Conservation (phyloP, 495 filamentous ascomycete genomes). For the Hypoxylon fragiforme region DNA sequence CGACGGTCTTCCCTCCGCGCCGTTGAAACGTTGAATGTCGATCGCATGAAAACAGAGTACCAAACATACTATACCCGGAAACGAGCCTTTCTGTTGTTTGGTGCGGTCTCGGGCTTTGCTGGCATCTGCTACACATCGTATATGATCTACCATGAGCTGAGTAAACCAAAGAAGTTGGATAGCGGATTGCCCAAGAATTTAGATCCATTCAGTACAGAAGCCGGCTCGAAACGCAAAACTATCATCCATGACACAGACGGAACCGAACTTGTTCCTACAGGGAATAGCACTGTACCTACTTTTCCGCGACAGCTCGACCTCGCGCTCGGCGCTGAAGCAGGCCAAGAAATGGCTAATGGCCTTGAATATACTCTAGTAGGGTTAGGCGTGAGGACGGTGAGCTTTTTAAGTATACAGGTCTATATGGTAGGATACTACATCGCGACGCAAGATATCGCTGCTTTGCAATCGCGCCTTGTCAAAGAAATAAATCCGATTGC, state of each 20-base stretch:
- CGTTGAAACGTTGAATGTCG: conserved; percentile 53
- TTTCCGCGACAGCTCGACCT: conserved; percentile 77
- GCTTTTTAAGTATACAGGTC: conserved; percentile 86
- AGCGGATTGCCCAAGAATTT: conserved; percentile 45
- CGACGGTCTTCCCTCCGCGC: too few species aligned
- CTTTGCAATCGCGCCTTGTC: conserved; percentile 49
- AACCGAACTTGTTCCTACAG: conserved; percentile 73
- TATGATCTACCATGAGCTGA: conserved; percentile 42
- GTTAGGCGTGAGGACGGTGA: conserved; percentile 84
- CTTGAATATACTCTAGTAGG: conserved; percentile 85
- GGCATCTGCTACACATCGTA: conserved; percentile 53
- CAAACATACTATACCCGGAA: conserved; percentile 51
- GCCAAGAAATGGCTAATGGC: conserved; percentile 40
- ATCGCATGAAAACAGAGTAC: conserved; percentile 43
- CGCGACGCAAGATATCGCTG: conserved; percentile 72
- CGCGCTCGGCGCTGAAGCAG: conserved; percentile 44
- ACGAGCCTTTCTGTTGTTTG: conserved; percentile 51
- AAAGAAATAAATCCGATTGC: conserved; percentile 65
- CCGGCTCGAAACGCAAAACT: conserved; percentile 56
- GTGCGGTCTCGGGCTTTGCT: conserved; percentile 51
- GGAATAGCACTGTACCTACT: conserved; percentile 78
- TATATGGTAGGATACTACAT: conserved; percentile 94
- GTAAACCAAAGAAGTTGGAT: conserved; percentile 47
- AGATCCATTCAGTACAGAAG: conserved; percentile 47
- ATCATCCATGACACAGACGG: conserved; percentile 58